phyloP scores from a whole-genome alignment of 2,329 filamentous ascomycete species.

The Beauveria pseudobassiana region DNA sequence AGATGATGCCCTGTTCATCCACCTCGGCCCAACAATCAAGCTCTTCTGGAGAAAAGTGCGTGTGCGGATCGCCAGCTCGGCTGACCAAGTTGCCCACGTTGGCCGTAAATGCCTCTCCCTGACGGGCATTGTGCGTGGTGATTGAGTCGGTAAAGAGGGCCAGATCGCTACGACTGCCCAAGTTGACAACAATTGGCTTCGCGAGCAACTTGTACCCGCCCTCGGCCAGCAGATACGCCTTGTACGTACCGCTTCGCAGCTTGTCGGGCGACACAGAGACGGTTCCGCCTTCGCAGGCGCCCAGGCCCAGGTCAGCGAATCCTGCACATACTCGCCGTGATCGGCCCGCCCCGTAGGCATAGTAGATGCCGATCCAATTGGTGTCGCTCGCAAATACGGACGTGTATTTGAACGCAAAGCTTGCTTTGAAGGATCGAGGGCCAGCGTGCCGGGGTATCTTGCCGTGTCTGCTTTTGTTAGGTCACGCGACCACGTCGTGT shows the following conservation, averaged over 20 bases:
- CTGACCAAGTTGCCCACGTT: constrained; percentile 26
- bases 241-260: neutral
- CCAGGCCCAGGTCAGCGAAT: constrained; percentile 20
- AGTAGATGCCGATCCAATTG: constrained; percentile 22
- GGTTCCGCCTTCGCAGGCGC: constrained; percentile 14
- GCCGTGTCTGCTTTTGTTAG: neutral
- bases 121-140: constrained; percentile 29
- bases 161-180: neutral
- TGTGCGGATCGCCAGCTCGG: constrained; percentile 18
- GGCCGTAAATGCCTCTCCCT: constrained; percentile 26
- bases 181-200: neutral
- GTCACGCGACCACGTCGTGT: neutral
- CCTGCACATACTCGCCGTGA: constrained; percentile 12
- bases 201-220: constrained; percentile 3
- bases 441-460: neutral
- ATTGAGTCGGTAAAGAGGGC: constrained; percentile 24
- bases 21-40: constrained; percentile 26
- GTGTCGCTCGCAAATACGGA: constrained; percentile 12
- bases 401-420: constrained; percentile 18
- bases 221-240: constrained; percentile 3
- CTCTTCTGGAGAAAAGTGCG: constrained; percentile 23
- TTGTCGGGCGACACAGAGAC: constrained; percentile 11
- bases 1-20: constrained; percentile 24
- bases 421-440: neutral
- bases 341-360: constrained; percentile 17